Conservation (phyloP, 2,329 filamentous ascomycete species). For the Trichoderma guizhouense region DNA sequence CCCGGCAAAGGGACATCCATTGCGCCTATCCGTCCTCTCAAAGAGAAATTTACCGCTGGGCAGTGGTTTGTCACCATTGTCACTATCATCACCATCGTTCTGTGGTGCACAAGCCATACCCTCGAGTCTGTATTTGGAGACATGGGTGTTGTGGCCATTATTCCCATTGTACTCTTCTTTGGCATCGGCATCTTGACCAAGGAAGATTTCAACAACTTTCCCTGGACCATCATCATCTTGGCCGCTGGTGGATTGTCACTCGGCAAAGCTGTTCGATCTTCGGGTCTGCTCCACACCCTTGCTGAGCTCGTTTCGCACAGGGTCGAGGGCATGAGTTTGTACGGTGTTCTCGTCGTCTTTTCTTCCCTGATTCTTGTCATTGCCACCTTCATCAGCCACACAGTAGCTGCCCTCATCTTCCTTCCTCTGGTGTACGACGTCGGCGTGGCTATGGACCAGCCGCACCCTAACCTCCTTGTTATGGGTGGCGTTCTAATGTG, state of each 20-base stretch:
- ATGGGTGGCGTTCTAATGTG: conserved; percentile 97
- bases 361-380: conserved; percentile 81
- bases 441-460: conserved; percentile 78
- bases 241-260: conserved; percentile 89
- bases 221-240: conserved; percentile 99
- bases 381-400: conserved; percentile 97
- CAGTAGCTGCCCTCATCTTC: conserved; percentile 92
- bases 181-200: conserved; percentile 94
- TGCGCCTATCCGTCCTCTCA: conserved; percentile 84
- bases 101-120: conserved; percentile 93
- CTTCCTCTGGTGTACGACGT: conserved; percentile 86
- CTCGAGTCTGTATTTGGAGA: conserved; percentile 87
- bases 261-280: conserved; percentile 91
- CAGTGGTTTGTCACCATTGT: conserved; percentile 91
- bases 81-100: conserved; percentile 76
- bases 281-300: conserved; percentile 85
- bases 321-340: conserved; percentile 77
- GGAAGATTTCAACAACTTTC: conserved; percentile 99
- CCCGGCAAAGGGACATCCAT: conserved; percentile 84
- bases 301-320: conserved; percentile 69
- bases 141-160: conserved; percentile 97
- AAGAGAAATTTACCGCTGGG: conserved; percentile 79
- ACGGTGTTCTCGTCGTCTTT: conserved; percentile 84
- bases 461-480: conserved; percentile 89
- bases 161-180: conserved; percentile 94